A percentile compares a stretch with the other conserved stretches of the same genome.
Evolutionary conservation across 1,284 basidiomycete genomes (phyloP).

Genomic region (Trametes hirsuta): DNA sequence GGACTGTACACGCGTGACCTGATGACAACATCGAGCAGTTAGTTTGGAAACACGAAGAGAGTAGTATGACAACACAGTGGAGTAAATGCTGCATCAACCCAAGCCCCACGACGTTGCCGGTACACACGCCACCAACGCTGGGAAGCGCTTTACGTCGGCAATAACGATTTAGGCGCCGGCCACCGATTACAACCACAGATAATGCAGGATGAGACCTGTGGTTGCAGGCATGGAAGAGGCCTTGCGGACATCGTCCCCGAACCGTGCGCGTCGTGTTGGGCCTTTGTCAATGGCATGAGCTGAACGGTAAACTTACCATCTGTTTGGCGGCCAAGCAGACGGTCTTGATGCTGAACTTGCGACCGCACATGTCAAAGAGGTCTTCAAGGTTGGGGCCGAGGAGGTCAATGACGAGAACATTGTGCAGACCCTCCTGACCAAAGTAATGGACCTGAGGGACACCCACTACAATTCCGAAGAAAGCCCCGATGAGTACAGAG

Average conservation of each 20-base stretch:
- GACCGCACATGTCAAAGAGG: slow-evolving; percentile 97
- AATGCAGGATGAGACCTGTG: slow-evolving; percentile 13
- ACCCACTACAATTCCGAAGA: slow-evolving; percentile 58
- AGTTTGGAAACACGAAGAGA: not conserved
- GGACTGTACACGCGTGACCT: slow-evolving; percentile 97
- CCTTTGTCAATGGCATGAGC: not conserved
- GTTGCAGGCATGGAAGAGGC: slow-evolving; percentile 10
- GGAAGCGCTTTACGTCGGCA: slow-evolving; percentile 17
- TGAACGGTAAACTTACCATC: slow-evolving; percentile 71
- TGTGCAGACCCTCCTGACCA: slow-evolving; percentile 97
- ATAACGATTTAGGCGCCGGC: slow-evolving; percentile 14
- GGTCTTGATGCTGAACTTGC: slow-evolving; percentile 96
- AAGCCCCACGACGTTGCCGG: not conserved
- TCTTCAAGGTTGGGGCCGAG: slow-evolving; percentile 97
- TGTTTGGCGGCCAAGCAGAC: slow-evolving; percentile 99
- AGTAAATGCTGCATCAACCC: not conserved
- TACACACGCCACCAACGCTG: slow-evolving; percentile 2
- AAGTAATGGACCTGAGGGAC: slow-evolving; percentile 99
- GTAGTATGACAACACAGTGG: not conserved
- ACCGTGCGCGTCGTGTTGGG: not conserved
- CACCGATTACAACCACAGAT: slow-evolving; percentile 14
- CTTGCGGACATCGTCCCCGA: slow-evolving; percentile 3
- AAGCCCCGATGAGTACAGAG: not conserved
- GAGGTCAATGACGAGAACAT: slow-evolving; percentile 95
- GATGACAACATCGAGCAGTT: slow-evolving; percentile 2